phyloP scores from a whole-genome alignment of 2,329 filamentous ascomycete species.

The Epichloe coenophiala region DNA sequence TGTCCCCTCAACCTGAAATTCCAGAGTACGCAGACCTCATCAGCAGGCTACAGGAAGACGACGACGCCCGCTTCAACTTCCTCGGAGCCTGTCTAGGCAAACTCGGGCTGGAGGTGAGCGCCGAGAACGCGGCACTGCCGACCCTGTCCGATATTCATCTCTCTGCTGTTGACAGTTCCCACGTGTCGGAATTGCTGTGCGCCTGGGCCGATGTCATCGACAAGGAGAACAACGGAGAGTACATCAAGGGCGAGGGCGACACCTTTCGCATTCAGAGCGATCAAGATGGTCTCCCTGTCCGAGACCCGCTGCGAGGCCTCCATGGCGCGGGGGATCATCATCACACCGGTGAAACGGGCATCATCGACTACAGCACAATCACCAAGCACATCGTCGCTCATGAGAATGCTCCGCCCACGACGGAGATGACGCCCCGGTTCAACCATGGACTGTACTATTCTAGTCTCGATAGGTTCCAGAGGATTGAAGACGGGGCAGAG shows the following conservation, averaged over 20 bases:
- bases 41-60: conserved; percentile 51
- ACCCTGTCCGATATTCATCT: conserved; percentile 74
- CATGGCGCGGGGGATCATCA: conserved; percentile 13
- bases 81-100: conserved; percentile 68
- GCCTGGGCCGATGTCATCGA: conserved; percentile 55
- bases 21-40: conserved; percentile 61
- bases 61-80: conserved; percentile 58
- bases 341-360: conserved; percentile 33
- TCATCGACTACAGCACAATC: conserved; percentile 61
- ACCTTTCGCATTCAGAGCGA: conserved; percentile 65
- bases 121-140: conserved; percentile 55
- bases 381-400: conserved; percentile 65
- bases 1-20: conserved; percentile 52
- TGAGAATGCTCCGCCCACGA: conserved; percentile 50
- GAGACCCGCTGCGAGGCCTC: conserved; percentile 40
- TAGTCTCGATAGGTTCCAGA: conserved; percentile 54
- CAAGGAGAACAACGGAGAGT: conserved; percentile 51
- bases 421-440: conserved; percentile 70
- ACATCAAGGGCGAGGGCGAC: conserved; percentile 70
- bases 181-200: conserved; percentile 54
- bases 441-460: conserved; percentile 69
- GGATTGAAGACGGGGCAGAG: conserved; percentile 37
- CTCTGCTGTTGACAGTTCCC: conserved; percentile 51
- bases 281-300: conserved; percentile 45
- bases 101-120: conserved; percentile 66